Evolutionary conservation across 163 green algal species (phyloP), one percentile per base, ranked within the genome.

Genomic region (Botryococcus braunii): DNA sequence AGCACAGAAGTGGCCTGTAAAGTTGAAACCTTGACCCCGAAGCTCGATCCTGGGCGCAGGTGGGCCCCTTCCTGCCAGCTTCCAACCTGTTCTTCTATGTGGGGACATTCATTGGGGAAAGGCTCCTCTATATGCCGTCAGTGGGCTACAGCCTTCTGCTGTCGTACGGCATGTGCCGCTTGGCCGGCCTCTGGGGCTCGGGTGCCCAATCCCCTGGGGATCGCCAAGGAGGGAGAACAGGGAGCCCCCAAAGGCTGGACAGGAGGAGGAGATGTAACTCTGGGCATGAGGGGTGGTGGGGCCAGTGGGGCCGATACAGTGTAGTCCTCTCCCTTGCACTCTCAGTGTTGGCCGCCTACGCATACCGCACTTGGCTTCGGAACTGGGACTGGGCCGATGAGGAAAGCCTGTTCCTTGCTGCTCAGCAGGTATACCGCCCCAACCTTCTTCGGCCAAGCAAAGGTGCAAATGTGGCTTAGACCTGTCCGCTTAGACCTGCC

Each of bases 51-150:
- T n/a, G 50, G 27, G 4, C 50, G 39, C 66, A 48, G 65, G 49
- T 40, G 66, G 27, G 67, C 52, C 88, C 88, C 21, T 92, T 89
- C 70, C 74, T 94, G 27, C 88, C 88, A 0, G 83, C 87, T 29
- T 86, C 83, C 57, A 94, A 95, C 62, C 61, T 91, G 29, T 71
- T 94, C 11, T 91, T 95, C 67, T 38, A 63, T 11, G 65, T 70
- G 49, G 88, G 88, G 2, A 95, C 88, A 0, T 92, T 89, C 77
- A 89, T 95, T 8, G 87, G 73, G 0, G 89, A 95, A 72, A 67
- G 89, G 21, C 82, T 95, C 74, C 78, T 95, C 40, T 92, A 94
- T 73, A 50, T 92, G 9, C 89, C 89, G 1, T 92, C 85, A 7
- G 50, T 92, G 1, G 88, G 87, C 23, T 90, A 74, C 52, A 86